Evolutionary conservation across 1,139 yeast species (phyloP), one percentile per base, ranked within the genome.

Genomic region (Pichia inconspicua): DNA sequence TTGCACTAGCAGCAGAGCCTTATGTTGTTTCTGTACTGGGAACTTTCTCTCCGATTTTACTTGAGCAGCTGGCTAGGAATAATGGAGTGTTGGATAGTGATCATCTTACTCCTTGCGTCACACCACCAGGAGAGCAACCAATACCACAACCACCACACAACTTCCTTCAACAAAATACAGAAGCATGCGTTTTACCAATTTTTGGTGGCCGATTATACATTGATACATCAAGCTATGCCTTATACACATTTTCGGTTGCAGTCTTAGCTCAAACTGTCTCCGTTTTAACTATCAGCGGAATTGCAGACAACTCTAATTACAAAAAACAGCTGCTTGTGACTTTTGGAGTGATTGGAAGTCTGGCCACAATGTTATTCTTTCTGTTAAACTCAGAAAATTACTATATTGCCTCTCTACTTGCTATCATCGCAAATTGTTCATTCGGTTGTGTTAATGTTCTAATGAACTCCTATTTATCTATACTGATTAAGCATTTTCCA

Each of bases 381-480:
- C 56, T 67, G 15, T 63, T 80, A 12, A 60, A 67, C 4, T 62
- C 71, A 1, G 60, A 66, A 34, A 75, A 75, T 46, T 81, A 78
- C 56, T 78, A 80, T 49, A 53, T 72, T 19, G 78, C 85, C 1
- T 75, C 85, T 0, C 28, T 76, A 1, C 64, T 80, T 30, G 82
- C 84, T 3, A 72, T 82, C 10, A 45, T 78, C 0, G 80, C 85
- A 1, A 82, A 81, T 56, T 70, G 82, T n/a, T 74, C 83, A 25
- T 82, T 77, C 64, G 89, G 90, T 1, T 84, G 83, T 4, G 84
- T 81, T 3, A 78, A 79, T 46, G 89, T 83, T 12, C 81, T 87
- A 52, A 88, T 87, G n/a, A 83, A 83, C 61, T 79, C 89, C 1
- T 75, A 77, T 53, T 61, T 83, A 36, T 87, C 89, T 0, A 70